Base-by-base conservation (phyloP, 1,139 yeast species). In the Diutina sp. region DNA sequence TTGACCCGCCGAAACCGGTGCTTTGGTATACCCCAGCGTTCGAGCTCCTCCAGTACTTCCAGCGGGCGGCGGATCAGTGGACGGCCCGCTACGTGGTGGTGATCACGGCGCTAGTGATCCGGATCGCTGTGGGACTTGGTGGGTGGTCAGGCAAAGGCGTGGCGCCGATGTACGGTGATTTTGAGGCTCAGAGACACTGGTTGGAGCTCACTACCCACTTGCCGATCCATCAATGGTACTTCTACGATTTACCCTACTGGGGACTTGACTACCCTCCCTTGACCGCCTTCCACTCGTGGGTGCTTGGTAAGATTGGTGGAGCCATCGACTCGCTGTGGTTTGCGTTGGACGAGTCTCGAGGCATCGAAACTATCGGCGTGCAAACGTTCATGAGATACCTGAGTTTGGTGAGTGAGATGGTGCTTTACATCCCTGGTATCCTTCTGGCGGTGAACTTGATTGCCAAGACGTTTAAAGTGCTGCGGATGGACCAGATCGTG, bases 121-220 rank as follows among this genome's bases (percentile, higher is more conserved):
- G 96, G 61, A 79, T 90, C 55, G 96, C 96, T 0, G 85, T 93
- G 18, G 97, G 97, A 0, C 73, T 91, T 54, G 99, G 98, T 0
- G 80, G 91, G 3, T 91, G 83, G 66, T 90, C 96, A 55, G 99
- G 96, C 0, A 68, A 70, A 61, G 72, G 74, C 9, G 72, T 75
- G 4, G 82, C 85, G 14, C 98, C 98, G 7, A 80, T 89, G 80
- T 84, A 76, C 72, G 99, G 99, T 4, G 99, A 93, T 67, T 93
- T 93, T 66, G 99, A 95, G 69, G 98, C 99, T 0, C 99, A 95
- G 68, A 78, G 99, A 61, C 99, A 93, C 67, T 93, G 99, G 99
- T 80, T 93, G 82, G 99, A 95, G 68, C 74, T 93, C 58, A 91
- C 99, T 0, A 82, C 77, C 51, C 82, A 84, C 62, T 68, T 91